Evolutionary conservation across 208 protist species (phyloP), one percentile per base, ranked within the genome.

Genomic region (Wallacemonas rigidus): DNA sequence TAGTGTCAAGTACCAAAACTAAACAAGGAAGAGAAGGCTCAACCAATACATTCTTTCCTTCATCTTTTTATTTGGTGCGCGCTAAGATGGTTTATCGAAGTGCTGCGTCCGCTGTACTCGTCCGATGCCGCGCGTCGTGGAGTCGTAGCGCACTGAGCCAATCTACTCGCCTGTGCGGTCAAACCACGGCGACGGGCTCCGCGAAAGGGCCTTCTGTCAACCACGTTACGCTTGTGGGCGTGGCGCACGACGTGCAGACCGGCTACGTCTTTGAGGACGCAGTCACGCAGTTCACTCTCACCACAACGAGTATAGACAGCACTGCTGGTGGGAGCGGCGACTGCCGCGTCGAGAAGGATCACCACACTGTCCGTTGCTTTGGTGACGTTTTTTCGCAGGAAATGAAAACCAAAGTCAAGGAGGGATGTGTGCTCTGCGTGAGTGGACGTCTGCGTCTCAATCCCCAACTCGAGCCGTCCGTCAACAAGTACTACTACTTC

Each of bases 401-500:
- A 45, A 77, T 95, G 67, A 83, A 86, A 40, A 60, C 61, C 36
- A 89, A 85, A 67, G 57, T 97, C 44, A 89, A 81, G 75, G 92
- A 97, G 74, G 92, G 92, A 39, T 90, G 80, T 71, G 89, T 97
- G 1, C 88, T 97, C 3, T 94, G 90, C 70, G 92, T 95, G 12
- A 95, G 86, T 63, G 92, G 92, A 17, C 77, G 92, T 5, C 84
- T 97, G 61, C 86, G 92, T 44, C 78, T 97, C 43, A 97, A 94
- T 72, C 92, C 92, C 15, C 92, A 97, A 81, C 77, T 94, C 72
- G 92, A 97, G 77, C 83, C 92, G 40, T 82, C 87, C 51, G 87
- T 82, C 75, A 92, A 89, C 62, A 94, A 94, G 80, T 92, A 95
- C 77, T 95, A 93, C 81, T 97, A 97, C 84, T 97, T 95, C 72